These are phyloP conservation scores for Plantago rigida DNA, from an alignment of 305 asterid species.

Conservation along the genomic window DNA sequence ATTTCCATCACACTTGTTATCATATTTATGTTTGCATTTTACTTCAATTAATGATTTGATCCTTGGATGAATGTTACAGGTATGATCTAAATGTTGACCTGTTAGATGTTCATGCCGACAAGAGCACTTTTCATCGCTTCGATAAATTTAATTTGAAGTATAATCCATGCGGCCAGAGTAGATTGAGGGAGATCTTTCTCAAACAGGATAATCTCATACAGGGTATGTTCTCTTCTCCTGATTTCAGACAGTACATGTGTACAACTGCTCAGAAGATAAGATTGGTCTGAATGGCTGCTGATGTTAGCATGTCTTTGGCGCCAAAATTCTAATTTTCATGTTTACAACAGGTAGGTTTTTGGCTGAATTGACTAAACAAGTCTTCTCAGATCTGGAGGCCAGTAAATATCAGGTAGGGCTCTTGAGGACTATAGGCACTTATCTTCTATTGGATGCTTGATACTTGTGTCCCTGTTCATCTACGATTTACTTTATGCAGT, in stretches of 20 bases:
- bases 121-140: constrained; percentile 98
- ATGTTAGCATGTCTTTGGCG: constrained; percentile 22
- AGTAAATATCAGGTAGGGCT: constrained; percentile 92
- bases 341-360: constrained; percentile 84
- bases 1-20: not conserved
- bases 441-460: constrained; percentile 12
- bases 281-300: constrained; percentile 1
- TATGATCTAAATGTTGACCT: constrained; percentile 95
- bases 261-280: constrained; percentile 9
- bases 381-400: constrained; percentile 68
- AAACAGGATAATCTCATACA: constrained; percentile 99
- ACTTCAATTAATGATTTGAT: constrained; percentile 17
- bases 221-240: constrained; percentile 43
- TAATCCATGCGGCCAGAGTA: constrained; percentile 99
- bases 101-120: constrained; percentile 97
- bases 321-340: constrained; percentile 15
- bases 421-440: constrained; percentile 22
- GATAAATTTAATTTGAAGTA: constrained; percentile 97
- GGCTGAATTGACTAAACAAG: constrained; percentile 96
- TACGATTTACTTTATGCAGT: not conserved
- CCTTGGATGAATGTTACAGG: constrained; percentile 34
- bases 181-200: constrained; percentile 89
- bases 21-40: constrained; percentile 14
- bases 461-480: constrained; percentile 12
- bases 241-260: constrained; percentile 2